Base-by-base conservation (phyloP, 2,329 filamentous ascomycete species). In the Penicillium aurantiogriseum region DNA sequence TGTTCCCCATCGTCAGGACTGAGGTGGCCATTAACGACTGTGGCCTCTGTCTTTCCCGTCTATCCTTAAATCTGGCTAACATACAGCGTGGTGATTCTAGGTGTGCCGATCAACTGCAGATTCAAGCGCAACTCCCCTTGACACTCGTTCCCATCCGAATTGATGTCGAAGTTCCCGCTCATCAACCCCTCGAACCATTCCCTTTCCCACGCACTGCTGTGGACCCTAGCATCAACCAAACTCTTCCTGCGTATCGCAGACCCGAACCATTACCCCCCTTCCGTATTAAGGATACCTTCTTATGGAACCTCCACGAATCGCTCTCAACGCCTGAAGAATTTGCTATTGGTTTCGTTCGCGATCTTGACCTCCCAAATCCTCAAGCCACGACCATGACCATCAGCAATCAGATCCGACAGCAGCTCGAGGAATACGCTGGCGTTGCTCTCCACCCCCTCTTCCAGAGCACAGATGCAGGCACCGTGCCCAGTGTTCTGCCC, bases 301-400 rank as follows among this genome's bases (percentile, higher is more conserved):
- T 97, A 51, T 99, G 94, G 94, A 99, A 99, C 69, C 82, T 99
- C 15, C 93, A 97, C 76, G 94, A 99, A 78, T 90, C 91, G 0
- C 80, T 97, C 57, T 90, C 92, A 51, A 99, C 94, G 0, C 96
- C 94, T 0, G 94, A 99, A 70, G 90, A 96, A 70, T 99, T 97
- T 72, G 94, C 94, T n/a, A 85, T 89, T 66, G 87, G 84, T 2
- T 86, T 97, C 64, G 92, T 96, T 1, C 91, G 96, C 63, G 94
- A 99, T 71, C 83, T 99, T 42, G 94, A 99, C 72, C 84, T 99
- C 42, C 93, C 93, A 4, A 88, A 90, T 59, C 84, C 88, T 51
- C 81, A 82, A 17, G 76, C 80, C 15, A 84, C 92, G 65, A 87
- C 91, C 11, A 81, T 85, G 60, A 88, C 93, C 63, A 95, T 99